Conservation (phyloP, 306 rosid species). For the Morella rubra region DNA sequence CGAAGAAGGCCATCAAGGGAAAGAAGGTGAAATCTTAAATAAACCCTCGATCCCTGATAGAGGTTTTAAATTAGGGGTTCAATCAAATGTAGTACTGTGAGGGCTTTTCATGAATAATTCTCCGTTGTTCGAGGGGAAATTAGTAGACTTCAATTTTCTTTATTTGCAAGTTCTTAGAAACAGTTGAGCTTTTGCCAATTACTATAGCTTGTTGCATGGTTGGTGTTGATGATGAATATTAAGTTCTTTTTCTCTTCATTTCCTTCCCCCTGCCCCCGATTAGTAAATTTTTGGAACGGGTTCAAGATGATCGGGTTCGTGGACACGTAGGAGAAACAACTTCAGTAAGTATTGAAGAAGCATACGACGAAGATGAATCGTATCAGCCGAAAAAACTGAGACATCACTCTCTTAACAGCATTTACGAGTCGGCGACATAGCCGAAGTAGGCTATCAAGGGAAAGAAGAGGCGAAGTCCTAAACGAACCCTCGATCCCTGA, state of each 20-base stretch:
- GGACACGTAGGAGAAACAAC: conserved; percentile 12
- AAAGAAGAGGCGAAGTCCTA: conserved; percentile 16
- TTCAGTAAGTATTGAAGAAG: conserved; percentile 42
- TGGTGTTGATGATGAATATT: neutral
- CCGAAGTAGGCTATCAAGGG: conserved; percentile 17
- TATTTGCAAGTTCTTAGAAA: neutral
- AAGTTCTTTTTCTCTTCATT: neutral
- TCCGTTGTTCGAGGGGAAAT: neutral
- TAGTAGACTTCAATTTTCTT: neutral
- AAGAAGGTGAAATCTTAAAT: conserved; percentile 16
- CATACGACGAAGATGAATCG: conserved; percentile 49
- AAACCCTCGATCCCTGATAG: neutral
- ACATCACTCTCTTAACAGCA: conserved; percentile 44
- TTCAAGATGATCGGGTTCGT: conserved; percentile 19
- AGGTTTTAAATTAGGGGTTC: neutral
- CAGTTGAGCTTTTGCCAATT: neutral
- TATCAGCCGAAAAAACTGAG: conserved; percentile 34
- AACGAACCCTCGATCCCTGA: neutral
- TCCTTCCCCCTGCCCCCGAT: too few species aligned
- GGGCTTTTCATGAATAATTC: neutral
- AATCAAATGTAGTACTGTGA: neutral
- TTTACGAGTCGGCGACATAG: conserved; percentile 39
- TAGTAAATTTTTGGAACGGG: too few species aligned
- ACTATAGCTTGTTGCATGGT: neutral
- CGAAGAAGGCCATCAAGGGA: conserved; percentile 10